phyloP scores from a whole-genome alignment of 768 basidiomycete species.

The Aureoboletus auriporus region DNA sequence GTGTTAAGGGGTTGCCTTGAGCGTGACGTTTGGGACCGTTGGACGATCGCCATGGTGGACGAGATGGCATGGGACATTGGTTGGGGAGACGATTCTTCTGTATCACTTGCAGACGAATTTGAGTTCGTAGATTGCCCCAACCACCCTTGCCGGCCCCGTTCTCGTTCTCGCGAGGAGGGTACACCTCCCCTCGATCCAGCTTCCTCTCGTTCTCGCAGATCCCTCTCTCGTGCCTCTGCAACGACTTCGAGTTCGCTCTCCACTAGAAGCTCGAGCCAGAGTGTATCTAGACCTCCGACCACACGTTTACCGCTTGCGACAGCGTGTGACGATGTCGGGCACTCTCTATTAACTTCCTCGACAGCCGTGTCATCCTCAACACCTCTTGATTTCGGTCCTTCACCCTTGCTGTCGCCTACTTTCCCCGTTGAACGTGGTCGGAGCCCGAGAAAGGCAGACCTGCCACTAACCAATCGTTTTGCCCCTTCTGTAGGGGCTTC shows the following conservation, averaged over 20 bases:
- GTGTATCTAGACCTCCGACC: slow-evolving; percentile 37
- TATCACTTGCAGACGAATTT: slow-evolving; percentile 26
- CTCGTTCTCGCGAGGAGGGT: slow-evolving; percentile 26
- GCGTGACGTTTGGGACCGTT: slow-evolving; percentile 54
- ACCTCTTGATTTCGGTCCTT: slow-evolving; percentile 26
- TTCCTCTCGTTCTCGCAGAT: slow-evolving; percentile 37
- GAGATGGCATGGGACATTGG: slow-evolving; percentile 80
- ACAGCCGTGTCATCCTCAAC: slow-evolving; percentile 17
- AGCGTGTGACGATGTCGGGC: slow-evolving; percentile 24
- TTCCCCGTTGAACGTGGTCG: slow-evolving; percentile 27
- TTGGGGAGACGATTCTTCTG: slow-evolving; percentile 45
- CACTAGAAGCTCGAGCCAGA: slow-evolving; percentile 36
- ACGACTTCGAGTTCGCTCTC: slow-evolving; percentile 37
- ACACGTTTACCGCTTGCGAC: slow-evolving; percentile 22
- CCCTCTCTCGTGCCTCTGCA: slow-evolving; percentile 47
- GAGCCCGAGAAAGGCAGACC: slow-evolving; percentile 19
- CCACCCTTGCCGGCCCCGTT: slow-evolving; percentile 18
- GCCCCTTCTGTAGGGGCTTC: slow-evolving; percentile 22
- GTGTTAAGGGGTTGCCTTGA: slow-evolving; percentile 82
- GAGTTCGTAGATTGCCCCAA: slow-evolving; percentile 21
- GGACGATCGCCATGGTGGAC: slow-evolving; percentile 80
- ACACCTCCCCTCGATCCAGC: slow-evolving; percentile 9
- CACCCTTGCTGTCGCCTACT: slow-evolving; percentile 18
- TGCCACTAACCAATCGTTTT: slow-evolving; percentile 10
- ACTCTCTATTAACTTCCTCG: slow-evolving; percentile 13